Evolutionary conservation across 352 stramenopile genomes (phyloP).

Genomic region (Blastocystis hominis): DNA sequence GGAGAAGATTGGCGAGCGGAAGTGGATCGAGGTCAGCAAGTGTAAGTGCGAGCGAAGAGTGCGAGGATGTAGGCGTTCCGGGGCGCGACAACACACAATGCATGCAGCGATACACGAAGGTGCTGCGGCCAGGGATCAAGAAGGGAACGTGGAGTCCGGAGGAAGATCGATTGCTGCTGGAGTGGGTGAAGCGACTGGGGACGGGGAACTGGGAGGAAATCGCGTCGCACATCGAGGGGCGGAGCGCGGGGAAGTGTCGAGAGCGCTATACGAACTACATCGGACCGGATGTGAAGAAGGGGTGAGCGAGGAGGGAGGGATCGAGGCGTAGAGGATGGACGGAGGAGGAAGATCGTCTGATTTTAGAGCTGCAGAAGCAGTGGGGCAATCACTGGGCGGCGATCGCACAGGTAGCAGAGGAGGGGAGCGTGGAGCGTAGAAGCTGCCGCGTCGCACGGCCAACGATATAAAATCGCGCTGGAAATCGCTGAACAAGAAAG

Average conservation of each 20-base stretch:
- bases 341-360: conserved; percentile 76
- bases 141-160: conserved; percentile 22
- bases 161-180: background rate
- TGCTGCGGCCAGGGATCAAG: background rate
- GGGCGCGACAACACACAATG: conserved; percentile 13
- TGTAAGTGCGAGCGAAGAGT: background rate
- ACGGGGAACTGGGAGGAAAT: conserved; percentile 74
- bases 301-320: background rate
- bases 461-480: conserved; percentile 14
- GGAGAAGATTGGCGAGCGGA: background rate
- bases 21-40: conserved; percentile 24
- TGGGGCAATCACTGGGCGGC: conserved; percentile 82
- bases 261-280: conserved; percentile 79
- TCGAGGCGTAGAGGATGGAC: conserved; percentile 75
- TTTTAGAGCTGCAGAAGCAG: conserved; percentile 73
- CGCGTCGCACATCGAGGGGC: conserved; percentile 62
- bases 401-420: conserved; percentile 69
- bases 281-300: conserved; percentile 68
- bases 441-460: background rate
- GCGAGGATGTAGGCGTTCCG: background rate
- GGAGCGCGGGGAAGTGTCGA: conserved; percentile 65
- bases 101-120: conserved; percentile 42
- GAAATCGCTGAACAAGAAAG: background rate
- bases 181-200: conserved; percentile 58
- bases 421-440: background rate